Evolutionary conservation across 768 basidiomycete species (phyloP).

Genomic region (Phanerochaete sordida): DNA sequence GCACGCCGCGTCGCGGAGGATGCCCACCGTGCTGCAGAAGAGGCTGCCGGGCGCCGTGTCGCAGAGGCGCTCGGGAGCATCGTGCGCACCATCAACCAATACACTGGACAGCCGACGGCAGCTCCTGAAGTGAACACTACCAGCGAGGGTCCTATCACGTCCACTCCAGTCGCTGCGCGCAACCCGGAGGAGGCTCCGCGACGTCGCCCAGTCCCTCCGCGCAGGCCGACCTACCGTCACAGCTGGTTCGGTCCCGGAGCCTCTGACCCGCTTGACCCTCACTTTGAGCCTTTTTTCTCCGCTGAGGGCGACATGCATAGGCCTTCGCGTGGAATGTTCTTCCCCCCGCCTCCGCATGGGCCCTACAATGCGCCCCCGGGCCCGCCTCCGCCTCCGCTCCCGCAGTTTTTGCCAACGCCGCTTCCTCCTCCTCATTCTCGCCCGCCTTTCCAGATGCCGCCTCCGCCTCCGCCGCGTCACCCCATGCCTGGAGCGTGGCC

Average conservation of each 20-base stretch:
- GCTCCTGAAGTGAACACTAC: background rate
- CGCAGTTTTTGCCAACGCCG: background rate
- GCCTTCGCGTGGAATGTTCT: slow-evolving; percentile 9
- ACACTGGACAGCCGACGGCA: slow-evolving; percentile 10
- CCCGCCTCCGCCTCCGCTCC: slow-evolving; percentile 12
- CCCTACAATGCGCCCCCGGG: too few species aligned
- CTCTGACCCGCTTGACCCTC: background rate
- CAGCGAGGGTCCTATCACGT: slow-evolving; percentile 14
- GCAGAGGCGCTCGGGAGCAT: slow-evolving; percentile 60
- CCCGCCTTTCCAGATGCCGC: background rate
- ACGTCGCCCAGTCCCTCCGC: background rate
- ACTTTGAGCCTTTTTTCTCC: slow-evolving; percentile 3
- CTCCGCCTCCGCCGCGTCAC: background rate
- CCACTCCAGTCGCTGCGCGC: slow-evolving; percentile 15
- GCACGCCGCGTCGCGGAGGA: slow-evolving; percentile 39
- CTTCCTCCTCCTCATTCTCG: slow-evolving; percentile 1
- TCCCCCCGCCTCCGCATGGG: slow-evolving; percentile 16
- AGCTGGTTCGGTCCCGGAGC: background rate
- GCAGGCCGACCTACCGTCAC: background rate
- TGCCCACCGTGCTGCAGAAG: slow-evolving; percentile 49
- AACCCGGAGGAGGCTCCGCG: background rate
- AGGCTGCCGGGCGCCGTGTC: slow-evolving; percentile 61
- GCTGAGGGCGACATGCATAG: background rate
- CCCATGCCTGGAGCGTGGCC: background rate
- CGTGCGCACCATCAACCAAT: slow-evolving; percentile 48